Evolutionary conservation across 1,139 yeast genomes (phyloP).

Genomic region (Meyerozyma athensensis): DNA sequence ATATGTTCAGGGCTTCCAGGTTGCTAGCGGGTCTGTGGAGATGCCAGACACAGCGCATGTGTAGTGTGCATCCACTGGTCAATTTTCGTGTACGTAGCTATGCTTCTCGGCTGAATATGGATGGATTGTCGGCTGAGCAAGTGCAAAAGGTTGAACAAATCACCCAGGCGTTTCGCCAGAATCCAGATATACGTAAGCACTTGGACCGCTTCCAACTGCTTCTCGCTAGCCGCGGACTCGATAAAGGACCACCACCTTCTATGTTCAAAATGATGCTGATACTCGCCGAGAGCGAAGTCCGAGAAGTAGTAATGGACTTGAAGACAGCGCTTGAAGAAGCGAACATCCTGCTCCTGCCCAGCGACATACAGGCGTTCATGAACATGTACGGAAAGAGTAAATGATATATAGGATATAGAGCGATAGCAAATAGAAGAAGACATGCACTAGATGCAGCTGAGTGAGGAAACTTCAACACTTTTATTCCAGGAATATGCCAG

Average conservation of each 20-base stretch:
- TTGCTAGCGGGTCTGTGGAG: neutral
- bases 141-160: slow-evolving; percentile 8
- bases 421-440: slow-evolving; percentile 3
- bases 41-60: neutral
- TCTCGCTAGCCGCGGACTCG: slow-evolving; percentile 31
- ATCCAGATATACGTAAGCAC: slow-evolving; percentile 16
- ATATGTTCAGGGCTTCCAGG: neutral
- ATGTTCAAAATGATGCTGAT: slow-evolving; percentile 35
- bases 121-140: neutral
- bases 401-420: slow-evolving; percentile 2
- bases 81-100: neutral
- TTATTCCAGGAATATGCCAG: no score
- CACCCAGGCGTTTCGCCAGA: slow-evolving; percentile 10
- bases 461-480: no score
- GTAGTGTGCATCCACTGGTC: neutral
- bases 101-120: neutral
- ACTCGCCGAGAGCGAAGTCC: slow-evolving; percentile 35
- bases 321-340: slow-evolving; percentile 30
- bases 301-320: slow-evolving; percentile 25
- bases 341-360: slow-evolving; percentile 28
- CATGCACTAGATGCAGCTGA: no score
- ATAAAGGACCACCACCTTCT: slow-evolving; percentile 29
- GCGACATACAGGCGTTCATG: slow-evolving; percentile 32
- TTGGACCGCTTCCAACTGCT: slow-evolving; percentile 29
- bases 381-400: slow-evolving; percentile 15